Evolutionary conservation across 768 basidiomycete genomes (phyloP).

Genomic region (Dacryopinax primogenitus): DNA sequence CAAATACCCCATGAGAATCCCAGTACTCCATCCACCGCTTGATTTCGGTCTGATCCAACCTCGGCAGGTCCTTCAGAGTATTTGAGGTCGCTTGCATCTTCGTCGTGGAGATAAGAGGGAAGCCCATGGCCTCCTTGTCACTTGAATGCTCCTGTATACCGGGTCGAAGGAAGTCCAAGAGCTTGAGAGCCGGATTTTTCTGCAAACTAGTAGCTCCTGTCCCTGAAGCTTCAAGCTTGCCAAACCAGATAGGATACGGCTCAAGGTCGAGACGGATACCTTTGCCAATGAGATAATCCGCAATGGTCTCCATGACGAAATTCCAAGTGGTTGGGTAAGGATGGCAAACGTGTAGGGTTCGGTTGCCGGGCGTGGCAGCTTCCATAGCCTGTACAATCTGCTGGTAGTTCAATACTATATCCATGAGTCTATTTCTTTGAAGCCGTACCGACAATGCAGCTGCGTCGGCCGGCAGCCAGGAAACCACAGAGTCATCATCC

Average conservation of each 20-base stretch:
- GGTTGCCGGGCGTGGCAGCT: neutral
- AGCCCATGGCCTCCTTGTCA: neutral
- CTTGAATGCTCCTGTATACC: neutral
- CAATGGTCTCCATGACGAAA: neutral
- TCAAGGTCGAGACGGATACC: neutral
- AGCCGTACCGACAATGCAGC: neutral
- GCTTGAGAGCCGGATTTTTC: neutral
- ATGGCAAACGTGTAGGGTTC: neutral
- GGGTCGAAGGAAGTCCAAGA: neutral
- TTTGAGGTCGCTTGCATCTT: neutral
- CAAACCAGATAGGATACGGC: neutral
- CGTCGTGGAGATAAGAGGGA: neutral
- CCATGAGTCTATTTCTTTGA: neutral
- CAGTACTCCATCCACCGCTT: neutral
- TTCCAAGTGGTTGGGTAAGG: neutral
- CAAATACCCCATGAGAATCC: neutral
- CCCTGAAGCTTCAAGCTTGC: neutral
- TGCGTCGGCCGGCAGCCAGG: slow-evolving; percentile 8
- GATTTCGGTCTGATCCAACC: neutral
- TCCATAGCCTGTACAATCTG: neutral
- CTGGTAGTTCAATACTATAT: neutral
- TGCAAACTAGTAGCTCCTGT: neutral
- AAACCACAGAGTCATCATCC: neutral
- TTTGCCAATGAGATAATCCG: neutral
- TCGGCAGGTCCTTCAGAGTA: neutral